Conservation (phyloP, 78 protist species). For the slime mould (Dictyostelium discoideum) region DNA sequence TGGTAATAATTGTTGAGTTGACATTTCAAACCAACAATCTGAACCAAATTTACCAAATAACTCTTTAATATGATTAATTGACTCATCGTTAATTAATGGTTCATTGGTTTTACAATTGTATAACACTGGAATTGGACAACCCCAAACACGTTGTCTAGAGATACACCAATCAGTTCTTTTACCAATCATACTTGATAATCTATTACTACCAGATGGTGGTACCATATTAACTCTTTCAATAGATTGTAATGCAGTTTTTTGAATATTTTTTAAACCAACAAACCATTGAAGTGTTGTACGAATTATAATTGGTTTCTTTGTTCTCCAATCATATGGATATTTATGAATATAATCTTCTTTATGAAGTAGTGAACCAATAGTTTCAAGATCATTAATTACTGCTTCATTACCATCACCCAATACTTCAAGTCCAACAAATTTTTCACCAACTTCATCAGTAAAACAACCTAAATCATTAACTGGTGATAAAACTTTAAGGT, state of each 20-base stretch:
- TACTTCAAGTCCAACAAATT: conserved; percentile 82
- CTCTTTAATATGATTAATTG: conserved; percentile 70
- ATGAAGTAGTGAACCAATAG: conserved; percentile 7
- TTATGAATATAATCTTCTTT: conserved; percentile 87
- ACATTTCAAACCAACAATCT: conserved; percentile 88
- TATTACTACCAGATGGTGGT: conserved; percentile 67
- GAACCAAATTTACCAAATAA: conserved; percentile 84
- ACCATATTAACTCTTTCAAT: conserved; percentile 50
- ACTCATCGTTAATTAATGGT: conserved; percentile 42
- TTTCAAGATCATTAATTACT: conserved; percentile 42
- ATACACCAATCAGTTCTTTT: conserved; percentile 95
- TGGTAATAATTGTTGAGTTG: conserved; percentile 87
- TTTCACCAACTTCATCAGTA: conserved; percentile 65
- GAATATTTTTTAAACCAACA: conserved; percentile 52
- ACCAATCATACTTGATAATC: conserved; percentile 79
- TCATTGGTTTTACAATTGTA: conserved; percentile 52
- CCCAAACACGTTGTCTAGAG: conserved; percentile 96
- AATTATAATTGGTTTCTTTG: conserved; percentile 94
- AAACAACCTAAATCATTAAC: conserved; percentile 86
- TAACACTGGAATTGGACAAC: conserved; percentile 97
- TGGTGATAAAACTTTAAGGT: conserved; percentile 28
- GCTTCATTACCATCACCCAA: conserved; percentile 81
- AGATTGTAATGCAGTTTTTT: conserved; percentile 23
- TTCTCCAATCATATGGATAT: conserved; percentile 97
- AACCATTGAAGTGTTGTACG: conserved; percentile 92